Percentiles rank a stretch among this genome's conserved stretches.
Conservation (phyloP, 2,329 filamentous ascomycete genomes). For the Tetracladium maxilliforme region DNA sequence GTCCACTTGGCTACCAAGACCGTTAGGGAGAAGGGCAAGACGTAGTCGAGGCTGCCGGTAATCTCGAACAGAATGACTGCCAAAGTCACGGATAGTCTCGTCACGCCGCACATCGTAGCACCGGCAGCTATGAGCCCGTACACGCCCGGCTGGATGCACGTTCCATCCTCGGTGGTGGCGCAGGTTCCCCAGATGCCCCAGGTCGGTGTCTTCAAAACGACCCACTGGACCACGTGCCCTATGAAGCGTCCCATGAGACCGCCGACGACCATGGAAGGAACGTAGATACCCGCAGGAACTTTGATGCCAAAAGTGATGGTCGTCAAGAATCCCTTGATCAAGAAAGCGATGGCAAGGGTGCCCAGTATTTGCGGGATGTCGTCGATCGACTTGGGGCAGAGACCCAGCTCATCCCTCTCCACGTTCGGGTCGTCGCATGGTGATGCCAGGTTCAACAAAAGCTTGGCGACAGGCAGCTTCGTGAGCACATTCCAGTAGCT, state of each 20-base stretch:
- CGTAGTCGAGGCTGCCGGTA: conserved; percentile 88
- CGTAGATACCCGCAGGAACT: conserved; percentile 91
- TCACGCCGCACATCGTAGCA: conserved; percentile 96
- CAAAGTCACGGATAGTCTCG: conserved; percentile 79
- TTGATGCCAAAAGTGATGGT: conserved; percentile 92
- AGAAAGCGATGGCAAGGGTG: conserved; percentile 61
- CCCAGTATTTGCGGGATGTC: conserved; percentile 67
- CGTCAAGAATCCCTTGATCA: conserved; percentile 82
- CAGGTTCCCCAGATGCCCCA: conserved; percentile 65
- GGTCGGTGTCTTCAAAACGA: conserved; percentile 59
- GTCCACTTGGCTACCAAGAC: conserved; percentile 98
- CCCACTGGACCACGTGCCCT: conserved; percentile 72
- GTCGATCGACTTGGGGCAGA: conserved; percentile 60
- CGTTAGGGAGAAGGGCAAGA: conserved; percentile 83
- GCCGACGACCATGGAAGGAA: conserved; percentile 96
- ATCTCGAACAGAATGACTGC: conserved; percentile 93
- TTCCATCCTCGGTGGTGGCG: conserved; percentile 47
- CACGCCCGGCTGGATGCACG: conserved; percentile 91
- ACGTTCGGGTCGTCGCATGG: conserved; percentile 63
- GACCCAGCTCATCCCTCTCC: conserved; percentile 47
- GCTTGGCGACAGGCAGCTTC: conserved; percentile 76
- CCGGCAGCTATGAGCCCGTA: conserved; percentile 92
- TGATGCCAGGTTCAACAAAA: conserved; percentile 79
- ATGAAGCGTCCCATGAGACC: conserved; percentile 81
- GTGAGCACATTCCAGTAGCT: conserved; percentile 93